These are phyloP conservation scores for Ramaria rubella DNA, from an alignment of 768 basidiomycete species.

Conservation along the genomic window DNA sequence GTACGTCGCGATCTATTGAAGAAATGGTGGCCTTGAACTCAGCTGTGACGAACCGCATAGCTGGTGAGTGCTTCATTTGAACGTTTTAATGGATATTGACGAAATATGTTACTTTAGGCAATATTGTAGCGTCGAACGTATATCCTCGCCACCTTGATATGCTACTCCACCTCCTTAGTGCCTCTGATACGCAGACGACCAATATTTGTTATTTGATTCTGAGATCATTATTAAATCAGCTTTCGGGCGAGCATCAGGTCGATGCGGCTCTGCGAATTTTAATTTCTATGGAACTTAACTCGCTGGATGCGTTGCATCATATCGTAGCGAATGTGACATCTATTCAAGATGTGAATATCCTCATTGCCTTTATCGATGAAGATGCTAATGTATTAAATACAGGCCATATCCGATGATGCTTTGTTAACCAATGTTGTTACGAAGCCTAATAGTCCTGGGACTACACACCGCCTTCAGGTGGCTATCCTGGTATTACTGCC, in stretches of 20 bases:
- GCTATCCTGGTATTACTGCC: constrained; percentile 48
- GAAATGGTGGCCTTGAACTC: constrained; percentile 49
- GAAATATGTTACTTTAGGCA: constrained; percentile 38
- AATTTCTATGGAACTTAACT: constrained; percentile 38
- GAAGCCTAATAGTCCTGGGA: constrained; percentile 56
- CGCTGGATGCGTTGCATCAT: constrained; percentile 39
- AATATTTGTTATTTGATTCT: constrained; percentile 55
- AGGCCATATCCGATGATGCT: constrained; percentile 41
- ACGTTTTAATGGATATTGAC: constrained; percentile 1
- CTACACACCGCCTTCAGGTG: constrained; percentile 50
- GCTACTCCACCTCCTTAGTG: constrained; percentile 47
- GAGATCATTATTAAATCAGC: constrained; percentile 49
- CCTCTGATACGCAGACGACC: constrained; percentile 44
- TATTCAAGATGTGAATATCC: constrained; percentile 23
- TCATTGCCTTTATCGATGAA: neutral
- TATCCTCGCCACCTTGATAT: constrained; percentile 37
- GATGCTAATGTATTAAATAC: constrained; percentile 2
- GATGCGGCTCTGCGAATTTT: constrained; percentile 45
- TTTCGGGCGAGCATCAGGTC: constrained; percentile 55
- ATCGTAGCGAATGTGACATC: constrained; percentile 24
- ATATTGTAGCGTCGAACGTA: constrained; percentile 49
- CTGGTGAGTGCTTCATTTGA: constrained; percentile 39
- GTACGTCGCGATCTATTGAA: constrained; percentile 26
- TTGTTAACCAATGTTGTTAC: constrained; percentile 44
- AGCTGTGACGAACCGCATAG: constrained; percentile 52